These are phyloP conservation scores for Suillus clintonianus DNA, from an alignment of 768 basidiomycete species.

Conservation along the genomic window DNA sequence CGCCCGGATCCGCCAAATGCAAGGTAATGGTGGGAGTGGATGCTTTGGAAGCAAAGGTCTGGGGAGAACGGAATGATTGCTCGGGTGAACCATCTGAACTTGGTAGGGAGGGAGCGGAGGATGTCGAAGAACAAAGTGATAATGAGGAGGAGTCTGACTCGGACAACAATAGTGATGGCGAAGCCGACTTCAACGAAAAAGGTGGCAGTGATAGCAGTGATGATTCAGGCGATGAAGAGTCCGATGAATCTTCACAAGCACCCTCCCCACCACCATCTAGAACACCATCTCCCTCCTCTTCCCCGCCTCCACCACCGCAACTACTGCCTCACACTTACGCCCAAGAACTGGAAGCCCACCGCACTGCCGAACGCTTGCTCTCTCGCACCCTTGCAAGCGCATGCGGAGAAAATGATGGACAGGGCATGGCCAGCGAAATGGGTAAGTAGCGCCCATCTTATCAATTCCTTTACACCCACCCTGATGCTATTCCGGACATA, in stretches of 20 bases:
- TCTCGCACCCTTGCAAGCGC: slow-evolving; percentile 48
- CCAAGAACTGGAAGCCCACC: slow-evolving; percentile 36
- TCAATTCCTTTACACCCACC: neutral
- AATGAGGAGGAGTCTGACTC: slow-evolving; percentile 9
- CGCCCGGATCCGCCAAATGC: slow-evolving; percentile 58
- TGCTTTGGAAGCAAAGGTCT: slow-evolving; percentile 53
- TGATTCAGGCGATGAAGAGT: slow-evolving; percentile 6
- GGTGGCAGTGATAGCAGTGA: slow-evolving; percentile 3
- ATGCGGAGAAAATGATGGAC: slow-evolving; percentile 41
- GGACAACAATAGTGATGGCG: slow-evolving; percentile 25
- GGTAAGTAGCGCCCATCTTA: slow-evolving; percentile 23
- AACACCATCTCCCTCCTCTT: slow-evolving; percentile 13
- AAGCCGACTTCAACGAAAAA: neutral
- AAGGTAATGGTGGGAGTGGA: slow-evolving; percentile 65
- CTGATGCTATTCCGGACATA: slow-evolving; percentile 13
- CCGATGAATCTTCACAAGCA: slow-evolving; percentile 27
- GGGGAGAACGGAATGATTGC: slow-evolving; percentile 23
- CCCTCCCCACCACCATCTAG: slow-evolving; percentile 17
- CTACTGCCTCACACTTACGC: slow-evolving; percentile 7
- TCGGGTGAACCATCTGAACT: neutral
- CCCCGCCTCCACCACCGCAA: slow-evolving; percentile 6
- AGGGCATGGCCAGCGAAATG: slow-evolving; percentile 43
- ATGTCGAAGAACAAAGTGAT: neutral
- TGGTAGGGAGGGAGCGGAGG: slow-evolving; percentile 30
- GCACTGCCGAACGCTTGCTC: slow-evolving; percentile 41